Conservation (phyloP, 306 rosid species). For the Lathyrus oleraceus region DNA sequence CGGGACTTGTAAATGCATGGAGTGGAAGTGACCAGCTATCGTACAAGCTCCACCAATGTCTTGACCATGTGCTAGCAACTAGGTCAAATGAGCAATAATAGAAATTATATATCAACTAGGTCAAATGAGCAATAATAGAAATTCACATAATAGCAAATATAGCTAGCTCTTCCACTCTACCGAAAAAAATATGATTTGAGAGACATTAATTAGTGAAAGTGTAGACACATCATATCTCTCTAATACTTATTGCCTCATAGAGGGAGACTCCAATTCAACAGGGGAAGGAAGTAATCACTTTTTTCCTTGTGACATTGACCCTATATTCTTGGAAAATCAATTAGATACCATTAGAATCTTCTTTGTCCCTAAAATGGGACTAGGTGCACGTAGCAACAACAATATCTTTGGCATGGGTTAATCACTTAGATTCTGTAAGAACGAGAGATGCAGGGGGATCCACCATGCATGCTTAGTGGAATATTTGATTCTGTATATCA, state of each 20-base stretch:
- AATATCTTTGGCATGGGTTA: slow-evolving; percentile 4
- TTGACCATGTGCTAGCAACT: slow-evolving; percentile 29
- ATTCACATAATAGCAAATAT: not conserved
- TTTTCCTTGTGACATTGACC: slow-evolving; percentile 47
- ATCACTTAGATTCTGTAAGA: slow-evolving; percentile 27
- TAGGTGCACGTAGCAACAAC: slow-evolving; percentile 15
- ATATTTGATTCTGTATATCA: slow-evolving; percentile 29
- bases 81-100: slow-evolving; percentile 44
- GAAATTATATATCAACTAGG: slow-evolving; percentile 10
- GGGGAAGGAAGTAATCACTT: slow-evolving; percentile 27
- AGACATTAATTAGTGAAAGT: slow-evolving; percentile 39
- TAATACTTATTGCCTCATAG: slow-evolving; percentile 33
- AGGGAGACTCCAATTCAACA: slow-evolving; percentile 40
- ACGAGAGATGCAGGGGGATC: slow-evolving; percentile 25
- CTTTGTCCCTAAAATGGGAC: slow-evolving; percentile 31
- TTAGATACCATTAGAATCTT: slow-evolving; percentile 57
- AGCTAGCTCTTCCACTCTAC: slow-evolving; percentile 13
- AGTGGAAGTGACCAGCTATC: slow-evolving; percentile 33
- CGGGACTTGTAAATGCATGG: slow-evolving; percentile 12
- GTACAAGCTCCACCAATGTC: slow-evolving; percentile 40
- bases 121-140: slow-evolving; percentile 42
- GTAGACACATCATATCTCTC: slow-evolving; percentile 15
- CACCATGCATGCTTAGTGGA: slow-evolving; percentile 39
- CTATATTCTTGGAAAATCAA: slow-evolving; percentile 63
- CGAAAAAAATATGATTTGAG: slow-evolving; percentile 26